Evolutionary conservation across 305 asterid genomes (phyloP).

Genomic region (Stenogyne calaminthoides): DNA sequence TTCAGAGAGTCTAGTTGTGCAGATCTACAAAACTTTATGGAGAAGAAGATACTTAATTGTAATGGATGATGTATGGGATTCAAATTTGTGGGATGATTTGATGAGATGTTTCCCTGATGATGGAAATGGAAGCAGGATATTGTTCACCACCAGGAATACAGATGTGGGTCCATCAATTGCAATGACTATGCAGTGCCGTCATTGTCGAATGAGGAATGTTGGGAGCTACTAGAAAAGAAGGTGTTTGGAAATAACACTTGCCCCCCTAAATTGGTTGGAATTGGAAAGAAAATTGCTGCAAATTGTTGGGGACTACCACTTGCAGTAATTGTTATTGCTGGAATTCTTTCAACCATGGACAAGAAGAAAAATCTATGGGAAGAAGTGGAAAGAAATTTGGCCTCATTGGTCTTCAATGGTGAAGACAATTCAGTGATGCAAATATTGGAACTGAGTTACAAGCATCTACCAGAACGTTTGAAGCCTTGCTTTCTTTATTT

Average conservation of each 20-base stretch:
- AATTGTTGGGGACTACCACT: conserved; percentile 29
- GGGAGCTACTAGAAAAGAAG: conserved; percentile 26
- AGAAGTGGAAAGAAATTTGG: conserved; percentile 16
- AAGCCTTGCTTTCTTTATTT: conserved; percentile 41
- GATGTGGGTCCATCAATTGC: no score
- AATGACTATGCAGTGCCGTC: no score
- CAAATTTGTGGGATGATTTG: no score
- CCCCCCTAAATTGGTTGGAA: conserved; percentile 17
- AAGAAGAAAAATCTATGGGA: conserved; percentile 17
- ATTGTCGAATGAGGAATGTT: conserved; percentile 11
- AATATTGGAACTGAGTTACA: conserved; percentile 26
- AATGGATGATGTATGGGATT: no score
- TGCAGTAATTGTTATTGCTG: conserved; percentile 29
- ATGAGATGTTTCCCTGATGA: no score
- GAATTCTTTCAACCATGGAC: conserved; percentile 22
- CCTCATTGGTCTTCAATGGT: not conserved
- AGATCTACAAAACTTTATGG: no score
- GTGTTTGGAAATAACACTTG: conserved; percentile 22
- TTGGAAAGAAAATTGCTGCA: conserved; percentile 26
- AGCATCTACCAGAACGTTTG: conserved; percentile 32
- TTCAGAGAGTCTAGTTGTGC: no score
- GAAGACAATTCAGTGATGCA: not conserved
- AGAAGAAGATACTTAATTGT: no score
- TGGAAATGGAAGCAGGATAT: no score
- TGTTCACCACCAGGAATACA: no score